Percentiles rank a stretch among this genome's conserved stretches.
These are phyloP conservation scores for Monoraphidium neglectum DNA, from an alignment of 139 green algal genomes.

Conservation along the genomic window DNA sequence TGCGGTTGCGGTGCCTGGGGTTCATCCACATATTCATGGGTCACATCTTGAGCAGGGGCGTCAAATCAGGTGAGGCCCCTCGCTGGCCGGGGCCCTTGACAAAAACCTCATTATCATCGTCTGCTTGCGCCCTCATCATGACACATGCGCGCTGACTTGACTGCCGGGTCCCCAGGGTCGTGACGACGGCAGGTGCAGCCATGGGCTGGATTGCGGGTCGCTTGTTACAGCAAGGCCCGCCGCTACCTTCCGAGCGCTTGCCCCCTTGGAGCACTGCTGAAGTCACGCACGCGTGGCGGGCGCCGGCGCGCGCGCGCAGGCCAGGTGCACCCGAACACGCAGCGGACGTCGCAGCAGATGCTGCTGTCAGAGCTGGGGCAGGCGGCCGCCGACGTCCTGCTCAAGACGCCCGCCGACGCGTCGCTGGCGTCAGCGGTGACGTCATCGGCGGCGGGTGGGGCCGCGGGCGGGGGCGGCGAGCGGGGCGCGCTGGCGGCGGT, in stretches of 20 bases:
- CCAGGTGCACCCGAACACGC: slow-evolving; percentile 24
- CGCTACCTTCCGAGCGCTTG: neutral
- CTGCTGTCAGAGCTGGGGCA: neutral
- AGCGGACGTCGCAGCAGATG: slow-evolving; percentile 10
- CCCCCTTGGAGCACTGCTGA: neutral
- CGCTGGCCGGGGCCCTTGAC: no score
- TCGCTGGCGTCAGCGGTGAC: no score
- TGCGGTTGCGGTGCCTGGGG: neutral
- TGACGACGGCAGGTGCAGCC: no score
- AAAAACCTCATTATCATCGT: no score
- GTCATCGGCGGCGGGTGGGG: no score
- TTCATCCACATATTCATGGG: slow-evolving; percentile 6
- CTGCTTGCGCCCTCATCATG: no score
- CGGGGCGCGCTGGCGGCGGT: no score
- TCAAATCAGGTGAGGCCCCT: no score
- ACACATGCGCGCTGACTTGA: no score
- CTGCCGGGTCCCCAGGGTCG: no score
- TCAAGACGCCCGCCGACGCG: no score
- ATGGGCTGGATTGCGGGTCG: neutral
- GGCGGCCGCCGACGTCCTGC: neutral
- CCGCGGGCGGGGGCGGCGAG: no score
- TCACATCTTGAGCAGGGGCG: neutral
- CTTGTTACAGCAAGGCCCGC: neutral
- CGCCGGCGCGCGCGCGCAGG: neutral
- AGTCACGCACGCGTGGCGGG: neutral